phyloP scores from a whole-genome alignment of 768 basidiomycete species.

The Phallus indusiatus region DNA sequence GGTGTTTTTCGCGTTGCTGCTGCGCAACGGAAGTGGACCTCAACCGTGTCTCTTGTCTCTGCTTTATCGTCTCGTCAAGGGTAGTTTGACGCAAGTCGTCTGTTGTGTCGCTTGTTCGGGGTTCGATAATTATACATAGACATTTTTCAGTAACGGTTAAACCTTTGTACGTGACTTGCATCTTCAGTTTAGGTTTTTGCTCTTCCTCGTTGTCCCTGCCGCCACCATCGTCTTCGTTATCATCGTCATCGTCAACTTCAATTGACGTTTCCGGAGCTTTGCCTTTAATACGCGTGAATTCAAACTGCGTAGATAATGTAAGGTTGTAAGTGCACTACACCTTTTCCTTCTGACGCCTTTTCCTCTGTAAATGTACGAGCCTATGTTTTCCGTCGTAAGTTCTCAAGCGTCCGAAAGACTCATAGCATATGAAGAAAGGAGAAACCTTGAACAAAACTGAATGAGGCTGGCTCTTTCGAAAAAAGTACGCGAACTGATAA shows the following conservation, averaged over 20 bases:
- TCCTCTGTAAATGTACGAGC: not conserved
- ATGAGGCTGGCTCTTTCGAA: conserved; percentile 75
- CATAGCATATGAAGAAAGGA: conserved; percentile 8
- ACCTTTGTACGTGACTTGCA: conserved; percentile 59
- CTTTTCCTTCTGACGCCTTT: not conserved
- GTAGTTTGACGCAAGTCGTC: conserved; percentile 24
- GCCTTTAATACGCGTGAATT: not conserved
- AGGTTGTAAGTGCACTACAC: not conserved
- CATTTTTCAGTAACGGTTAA: conserved; percentile 65
- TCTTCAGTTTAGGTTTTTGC: conserved; percentile 57
- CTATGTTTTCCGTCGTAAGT: not conserved
- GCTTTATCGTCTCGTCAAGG: conserved; percentile 17
- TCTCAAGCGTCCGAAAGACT: not conserved
- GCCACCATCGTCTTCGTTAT: conserved; percentile 10
- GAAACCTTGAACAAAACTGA: conserved; percentile 74
- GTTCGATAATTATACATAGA: conserved; percentile 77
- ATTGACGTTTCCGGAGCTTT: not conserved
- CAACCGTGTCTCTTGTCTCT: conserved; percentile 14
- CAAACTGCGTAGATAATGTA: no score
- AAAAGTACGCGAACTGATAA: conserved; percentile 89
- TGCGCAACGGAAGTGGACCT: conserved; percentile 12
- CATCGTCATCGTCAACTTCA: conserved; percentile 4
- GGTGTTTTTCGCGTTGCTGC: conserved; percentile 42
- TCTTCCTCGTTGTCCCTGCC: conserved; percentile 50
- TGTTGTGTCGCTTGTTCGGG: conserved; percentile 45